These are phyloP conservation scores for Kodamaea restingae DNA, from an alignment of 805 yeast genomes.

Conservation along the genomic window DNA sequence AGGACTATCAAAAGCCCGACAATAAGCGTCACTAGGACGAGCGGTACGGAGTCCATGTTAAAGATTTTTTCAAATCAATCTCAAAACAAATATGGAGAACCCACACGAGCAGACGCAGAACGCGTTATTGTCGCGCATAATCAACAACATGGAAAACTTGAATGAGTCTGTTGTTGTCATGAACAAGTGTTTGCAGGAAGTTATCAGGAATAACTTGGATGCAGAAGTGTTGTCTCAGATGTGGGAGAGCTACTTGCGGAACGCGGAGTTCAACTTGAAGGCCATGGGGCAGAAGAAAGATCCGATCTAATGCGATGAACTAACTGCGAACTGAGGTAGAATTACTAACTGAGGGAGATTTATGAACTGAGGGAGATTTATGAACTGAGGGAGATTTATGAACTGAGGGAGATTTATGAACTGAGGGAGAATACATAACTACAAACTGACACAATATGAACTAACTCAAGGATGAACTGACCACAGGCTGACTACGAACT, in stretches of 20 bases:
- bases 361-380: no score
- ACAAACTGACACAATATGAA: no score
- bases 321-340: no score
- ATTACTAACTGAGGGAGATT: no score
- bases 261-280: constrained; percentile 64
- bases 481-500: no score
- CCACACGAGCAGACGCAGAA: constrained; percentile 83
- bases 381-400: no score
- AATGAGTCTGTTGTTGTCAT: constrained; percentile 66
- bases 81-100: constrained; percentile 57
- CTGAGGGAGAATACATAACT: no score
- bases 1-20: constrained; percentile 26
- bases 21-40: constrained; percentile 20
- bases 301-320: no score
- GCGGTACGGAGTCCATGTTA: constrained; percentile 29
- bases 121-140: constrained; percentile 70
- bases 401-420: no score
- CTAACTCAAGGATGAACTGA: no score
- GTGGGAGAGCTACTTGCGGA: constrained; percentile 74
- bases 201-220: constrained; percentile 63
- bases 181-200: constrained; percentile 56
- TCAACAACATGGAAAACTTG: constrained; percentile 66
- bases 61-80: neutral
- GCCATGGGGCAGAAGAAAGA: constrained; percentile 60
- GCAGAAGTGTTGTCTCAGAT: constrained; percentile 69